Base-by-base conservation (phyloP, 192 early-diverging fungal species). In the Coemansia sp. region DNA sequence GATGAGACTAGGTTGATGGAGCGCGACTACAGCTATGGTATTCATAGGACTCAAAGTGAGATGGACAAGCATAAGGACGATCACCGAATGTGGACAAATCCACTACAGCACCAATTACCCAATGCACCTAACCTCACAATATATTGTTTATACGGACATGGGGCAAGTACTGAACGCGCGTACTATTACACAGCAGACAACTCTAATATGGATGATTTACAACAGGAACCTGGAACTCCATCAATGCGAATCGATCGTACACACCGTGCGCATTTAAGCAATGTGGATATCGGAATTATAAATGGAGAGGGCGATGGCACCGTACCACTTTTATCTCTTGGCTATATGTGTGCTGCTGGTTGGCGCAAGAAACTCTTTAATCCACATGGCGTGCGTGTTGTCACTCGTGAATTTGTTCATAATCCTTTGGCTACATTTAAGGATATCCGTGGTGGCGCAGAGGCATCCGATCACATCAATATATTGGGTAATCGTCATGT, bases 311-410 rank as follows among this genome's bases (percentile, higher is more conserved):
- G 93, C 23, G 94, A 96, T 69, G 92, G 90, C 14, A 96, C 93
- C 0, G 94, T 96, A 2, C 94, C 94, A 0, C 69, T 96, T 18
- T 49, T 96, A 27, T 93, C 92, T 7, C 76, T 89, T 3, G 92
- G 92, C 4, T 94, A 92, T 71, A 96, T 96, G 94, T 93, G 93
- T 58, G 82, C 83, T 12, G 76, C 84, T 9, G 94, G 90, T 16
- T 96, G 94, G 94, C 85, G 82, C 38, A 86, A 90, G 67, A 77
- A 83, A 9, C 78, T 91, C 58, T 95, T 89, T 66, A 96, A 96
- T 68, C 94, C 94, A 26, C 76, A 85, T 47, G 79, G 78, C n/a
- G 81, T 89, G 53, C 73, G 85, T 4, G 69, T 94, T 3, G 86
- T 91, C 16, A 85, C 89, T 0, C 80, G 88, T 24, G 94, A 96